Percentiles rank a stretch among this genome's conserved stretches.
phyloP scores from a whole-genome alignment of 140 eudicot genomes.

The Anethum foeniculum region DNA sequence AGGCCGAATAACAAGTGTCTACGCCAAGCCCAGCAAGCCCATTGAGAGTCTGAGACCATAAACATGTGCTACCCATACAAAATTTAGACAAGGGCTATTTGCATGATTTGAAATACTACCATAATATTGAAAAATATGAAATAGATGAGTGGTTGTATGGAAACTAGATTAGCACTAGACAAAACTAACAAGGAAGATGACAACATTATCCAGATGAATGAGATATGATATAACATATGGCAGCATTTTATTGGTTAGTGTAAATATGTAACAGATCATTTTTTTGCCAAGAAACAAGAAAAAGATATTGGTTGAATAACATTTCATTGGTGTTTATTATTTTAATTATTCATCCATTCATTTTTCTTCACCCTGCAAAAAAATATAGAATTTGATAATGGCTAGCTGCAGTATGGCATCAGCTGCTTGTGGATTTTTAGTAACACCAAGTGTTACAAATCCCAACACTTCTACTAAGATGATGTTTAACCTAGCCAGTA shows the following conservation, averaged over 20 bases:
- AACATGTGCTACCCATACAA: neutral
- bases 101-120: neutral
- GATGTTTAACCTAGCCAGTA: slow-evolving; percentile 25
- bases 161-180: neutral
- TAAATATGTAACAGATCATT: slow-evolving; percentile 24
- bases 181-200: slow-evolving; percentile 17
- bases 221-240: slow-evolving; percentile 55
- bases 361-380: neutral
- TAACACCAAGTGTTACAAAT: slow-evolving; percentile 33
- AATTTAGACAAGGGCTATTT: neutral
- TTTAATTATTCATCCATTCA: slow-evolving; percentile 1
- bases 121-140: neutral
- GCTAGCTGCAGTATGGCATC: slow-evolving; percentile 69
- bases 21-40: neutral
- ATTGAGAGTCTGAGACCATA: neutral
- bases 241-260: slow-evolving; percentile 33
- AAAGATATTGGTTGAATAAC: slow-evolving; percentile 35
- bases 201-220: slow-evolving; percentile 49
- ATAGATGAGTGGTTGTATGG: neutral
- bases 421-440: slow-evolving; percentile 51
- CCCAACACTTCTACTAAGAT: slow-evolving; percentile 19
- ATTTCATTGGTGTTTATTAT: neutral
- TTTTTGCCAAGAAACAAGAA: slow-evolving; percentile 28
- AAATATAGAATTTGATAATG: slow-evolving; percentile 21
- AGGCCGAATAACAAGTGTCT: neutral